phyloP scores from a whole-genome alignment of 371 early-diverging fungal genomes.

The Mortierella sp. region DNA sequence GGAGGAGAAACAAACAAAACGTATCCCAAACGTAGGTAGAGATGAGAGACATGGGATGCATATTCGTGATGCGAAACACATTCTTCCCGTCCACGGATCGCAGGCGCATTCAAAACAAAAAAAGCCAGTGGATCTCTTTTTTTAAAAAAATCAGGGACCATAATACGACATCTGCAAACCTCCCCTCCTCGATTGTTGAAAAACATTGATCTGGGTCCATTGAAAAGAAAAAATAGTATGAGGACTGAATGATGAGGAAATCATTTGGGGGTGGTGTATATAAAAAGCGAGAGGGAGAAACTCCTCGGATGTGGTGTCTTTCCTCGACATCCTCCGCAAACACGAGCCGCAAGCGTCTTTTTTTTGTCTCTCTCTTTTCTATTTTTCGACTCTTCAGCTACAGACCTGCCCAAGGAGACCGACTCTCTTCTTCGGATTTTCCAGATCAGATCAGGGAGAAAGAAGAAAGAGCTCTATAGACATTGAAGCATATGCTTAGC shows the following conservation, averaged over 20 bases:
- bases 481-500: not conserved
- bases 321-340: not conserved
- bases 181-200: too few species aligned
- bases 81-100: not conserved
- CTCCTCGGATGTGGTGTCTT: not conserved
- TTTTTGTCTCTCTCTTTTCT: not conserved
- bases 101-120: not conserved
- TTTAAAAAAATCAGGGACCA: not conserved
- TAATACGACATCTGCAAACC: too few species aligned
- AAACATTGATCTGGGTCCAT: not conserved
- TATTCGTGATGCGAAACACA: constrained; percentile 8
- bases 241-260: not conserved
- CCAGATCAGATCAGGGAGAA: not conserved
- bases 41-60: not conserved
- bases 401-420: not conserved
- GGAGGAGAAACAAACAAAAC: not conserved
- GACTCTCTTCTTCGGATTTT: not conserved
- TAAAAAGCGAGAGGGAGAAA: not conserved
- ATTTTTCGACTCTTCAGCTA: not conserved
- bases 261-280: not conserved
- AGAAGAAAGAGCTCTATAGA: too few species aligned
- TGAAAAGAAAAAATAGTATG: not conserved
- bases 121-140: not conserved
- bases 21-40: not conserved
- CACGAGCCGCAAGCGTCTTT: not conserved